Evolutionary conservation across 2,329 filamentous ascomycete species (phyloP), one percentile per base, ranked within the genome.

Genomic region (Xylaria sp.): DNA sequence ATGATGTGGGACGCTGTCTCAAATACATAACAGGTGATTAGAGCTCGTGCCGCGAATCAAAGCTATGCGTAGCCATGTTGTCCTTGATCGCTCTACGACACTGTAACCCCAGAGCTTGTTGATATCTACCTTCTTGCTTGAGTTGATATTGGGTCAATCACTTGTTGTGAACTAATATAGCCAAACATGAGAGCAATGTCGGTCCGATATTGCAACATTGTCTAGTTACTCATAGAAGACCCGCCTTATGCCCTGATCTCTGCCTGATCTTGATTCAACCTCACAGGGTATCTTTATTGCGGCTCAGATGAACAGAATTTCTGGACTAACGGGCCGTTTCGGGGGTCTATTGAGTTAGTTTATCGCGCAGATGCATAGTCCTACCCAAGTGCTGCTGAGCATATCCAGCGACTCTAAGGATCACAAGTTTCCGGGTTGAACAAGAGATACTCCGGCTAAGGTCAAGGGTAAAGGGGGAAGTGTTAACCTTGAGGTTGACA

Each of bases 171-270:
- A 11, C 17, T 23, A 33, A 45, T 14, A 51, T 19, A 17, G 35
- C 12, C 52, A 17, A 51, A 45, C 38, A 23, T 46, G 5, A 25
- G 45, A 35, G 45, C 14, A 46, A 45, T 52, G 19, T 52, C 59
- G 52, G 46, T 21, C 52, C 53, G 59, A 52, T 61, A 52, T 12
- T 40, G 47, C 17, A 38, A 31, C 25, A 19, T 52, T 11, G 23
- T 31, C 9, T 40, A 38, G 46, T 49, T 35, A 38, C 52, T 61
- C 47, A 47, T 17, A 35, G 19, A 33, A 53, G 31, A 45, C 56
- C 38, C 14, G 47, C 31, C 37, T 5, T 15, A 37, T 58, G 5
- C 19, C 8, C 46, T 35, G 21, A 31, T 23, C n/a, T 25, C 23
- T 28, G 37, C 38, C n/a, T n/a, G n/a, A n/a, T n/a, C n/a, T n/a